Percentiles rank a stretch among this genome's conserved stretches.
Evolutionary conservation across 177 flowering plant genomes (phyloP).

Genomic region (Tripterygium wilfordii): DNA sequence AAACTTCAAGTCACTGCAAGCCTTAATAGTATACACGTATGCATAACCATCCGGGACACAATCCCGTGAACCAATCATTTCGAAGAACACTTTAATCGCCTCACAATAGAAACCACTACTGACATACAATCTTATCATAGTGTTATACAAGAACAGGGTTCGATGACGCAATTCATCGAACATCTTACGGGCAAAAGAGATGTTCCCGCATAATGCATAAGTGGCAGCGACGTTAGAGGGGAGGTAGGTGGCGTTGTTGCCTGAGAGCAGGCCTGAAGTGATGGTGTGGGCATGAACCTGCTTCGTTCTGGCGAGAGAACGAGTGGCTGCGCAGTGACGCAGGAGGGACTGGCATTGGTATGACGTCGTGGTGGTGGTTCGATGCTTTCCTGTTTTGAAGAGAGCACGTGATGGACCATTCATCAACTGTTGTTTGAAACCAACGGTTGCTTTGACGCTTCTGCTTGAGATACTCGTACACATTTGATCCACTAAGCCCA

Average conservation of each 20-base stretch:
- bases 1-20: slow-evolving; percentile 28
- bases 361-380: no score
- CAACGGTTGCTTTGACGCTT: no score
- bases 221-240: slow-evolving; percentile 20
- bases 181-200: slow-evolving; percentile 29
- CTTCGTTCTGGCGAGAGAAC: slow-evolving; percentile 25
- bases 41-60: slow-evolving; percentile 32
- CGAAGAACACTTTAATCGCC: slow-evolving; percentile 31
- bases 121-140: slow-evolving; percentile 35
- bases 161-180: slow-evolving; percentile 37
- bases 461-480: no score
- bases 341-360: slow-evolving; percentile 23
- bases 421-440: no score
- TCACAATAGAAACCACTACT: slow-evolving; percentile 14
- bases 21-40: slow-evolving; percentile 44
- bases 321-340: slow-evolving; percentile 22
- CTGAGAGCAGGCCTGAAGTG: slow-evolving; percentile 31
- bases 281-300: slow-evolving; percentile 38
- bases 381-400: slow-evolving; percentile 11
- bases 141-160: slow-evolving; percentile 22
- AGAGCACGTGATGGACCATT: slow-evolving; percentile 14
- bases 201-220: slow-evolving; percentile 30
- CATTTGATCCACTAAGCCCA: no score
- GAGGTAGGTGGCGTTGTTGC: slow-evolving; percentile 16
- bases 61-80: slow-evolving; percentile 23